Conservation (phyloP, 2,329 filamentous ascomycete species). For the Calonectria multiphialidica region DNA sequence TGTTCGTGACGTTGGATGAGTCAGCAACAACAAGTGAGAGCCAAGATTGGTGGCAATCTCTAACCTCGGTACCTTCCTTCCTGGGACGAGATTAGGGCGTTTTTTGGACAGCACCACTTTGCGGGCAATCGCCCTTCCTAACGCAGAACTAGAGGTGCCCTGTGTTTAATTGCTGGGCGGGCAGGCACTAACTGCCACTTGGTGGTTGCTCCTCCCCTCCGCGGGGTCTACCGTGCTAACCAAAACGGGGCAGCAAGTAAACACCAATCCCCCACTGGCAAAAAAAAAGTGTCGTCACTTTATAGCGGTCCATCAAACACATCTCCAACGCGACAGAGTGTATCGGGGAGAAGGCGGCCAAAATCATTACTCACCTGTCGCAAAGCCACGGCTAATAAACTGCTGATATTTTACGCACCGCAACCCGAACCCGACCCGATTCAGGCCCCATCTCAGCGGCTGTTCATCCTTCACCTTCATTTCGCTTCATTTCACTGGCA, state of each 20-base stretch:
- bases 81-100: constrained; percentile 4
- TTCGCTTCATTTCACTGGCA: neutral
- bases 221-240: constrained; percentile 17
- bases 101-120: neutral
- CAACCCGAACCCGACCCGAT: neutral
- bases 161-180: neutral
- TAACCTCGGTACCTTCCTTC: constrained; percentile 18
- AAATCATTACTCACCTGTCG: constrained; percentile 1
- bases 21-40: constrained; percentile 9
- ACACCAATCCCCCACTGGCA: constrained; percentile 19
- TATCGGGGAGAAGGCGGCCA: neutral
- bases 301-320: neutral
- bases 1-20: constrained; percentile 21
- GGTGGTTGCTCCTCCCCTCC: constrained; percentile 2
- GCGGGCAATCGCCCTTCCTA: constrained; percentile 9
- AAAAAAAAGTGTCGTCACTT: constrained; percentile 20
- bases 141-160: neutral
- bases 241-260: constrained; percentile 24
- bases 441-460: neutral
- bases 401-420: neutral
- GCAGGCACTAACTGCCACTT: neutral
- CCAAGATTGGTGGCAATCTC: constrained; percentile 16
- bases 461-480: neutral
- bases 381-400: neutral
- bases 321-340: constrained; percentile 16